Evolutionary conservation across 164 flowering plant species (phyloP), one percentile per base, ranked within the genome.

Genomic region (Umbilicus rupestris): DNA sequence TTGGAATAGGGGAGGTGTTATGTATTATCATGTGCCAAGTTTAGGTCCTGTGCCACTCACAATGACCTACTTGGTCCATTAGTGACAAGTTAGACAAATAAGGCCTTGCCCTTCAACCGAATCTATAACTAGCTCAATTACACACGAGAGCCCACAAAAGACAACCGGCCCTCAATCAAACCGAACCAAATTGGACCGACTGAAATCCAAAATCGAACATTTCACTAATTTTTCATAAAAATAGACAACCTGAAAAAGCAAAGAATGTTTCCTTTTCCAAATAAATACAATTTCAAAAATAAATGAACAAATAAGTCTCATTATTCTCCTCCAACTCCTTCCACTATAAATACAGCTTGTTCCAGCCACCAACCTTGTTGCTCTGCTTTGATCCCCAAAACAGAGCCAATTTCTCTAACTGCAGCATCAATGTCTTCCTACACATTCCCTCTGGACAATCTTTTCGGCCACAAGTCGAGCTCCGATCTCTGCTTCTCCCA

Each of bases 361-460:
- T 55, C 33, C 60, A 26, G 60, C 60, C 60, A 55, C 60, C 60
- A 55, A 22, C n/a, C n/a, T n/a, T n/a, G n/a, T n/a, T n/a, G 28
- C 57, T 22, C 22, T 35, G 37, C 37, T 35, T 35, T 35, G 37
- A 26, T 9, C 28, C 57, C 28, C 57, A 50, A 22, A 50, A 22
- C 57, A 55, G n/a, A 15, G 19, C 33, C 12, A 28, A 26, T n/a
- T 47, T 47, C 52, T 19, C 52, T 7, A 55, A 15, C 33, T 28
- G n/a, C 20, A 22, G 22, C 60, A 28, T 28, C 60, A 26, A 55
- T 55, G 60, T 55, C 60, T 55, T 55, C 60, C 33, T 55, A 55
- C 31, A 28, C 60, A 28, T 55, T 55, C 33, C 19, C 60, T 11
- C 33, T 55, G 10, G 60, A 55, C 33, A 55, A 5, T 19, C 60